Conservation (phyloP, 148 eudicot species). For the Pouteria glomerata region DNA sequence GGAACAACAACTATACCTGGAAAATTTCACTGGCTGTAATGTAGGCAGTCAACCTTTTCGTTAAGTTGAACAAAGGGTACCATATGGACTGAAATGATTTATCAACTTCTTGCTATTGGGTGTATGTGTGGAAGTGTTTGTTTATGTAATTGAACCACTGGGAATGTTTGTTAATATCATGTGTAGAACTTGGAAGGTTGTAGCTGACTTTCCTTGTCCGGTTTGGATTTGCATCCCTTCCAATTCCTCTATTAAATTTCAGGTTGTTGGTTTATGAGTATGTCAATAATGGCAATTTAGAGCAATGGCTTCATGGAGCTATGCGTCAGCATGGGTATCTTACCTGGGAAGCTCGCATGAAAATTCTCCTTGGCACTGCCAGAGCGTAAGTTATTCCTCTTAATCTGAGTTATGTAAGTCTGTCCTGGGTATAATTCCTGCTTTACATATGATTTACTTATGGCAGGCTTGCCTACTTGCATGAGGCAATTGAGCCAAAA, state of each 20-base stretch:
- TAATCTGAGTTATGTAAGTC: neutral
- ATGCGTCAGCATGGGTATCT: conserved; percentile 70
- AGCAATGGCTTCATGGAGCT: no score
- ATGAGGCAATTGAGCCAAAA: no score
- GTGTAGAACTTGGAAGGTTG: neutral
- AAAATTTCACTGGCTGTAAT: neutral
- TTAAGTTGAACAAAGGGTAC: neutral
- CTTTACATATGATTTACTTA: neutral
- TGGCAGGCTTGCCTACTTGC: conserved; percentile 86
- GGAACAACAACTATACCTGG: neutral
- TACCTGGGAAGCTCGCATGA: conserved; percentile 96
- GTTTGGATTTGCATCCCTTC: neutral
- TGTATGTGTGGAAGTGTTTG: neutral
- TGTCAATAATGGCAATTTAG: no score
- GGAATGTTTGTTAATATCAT: neutral
- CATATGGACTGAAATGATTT: neutral
- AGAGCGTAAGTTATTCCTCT: conserved; percentile 68
- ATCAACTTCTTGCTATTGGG: neutral
- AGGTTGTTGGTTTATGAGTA: no score
- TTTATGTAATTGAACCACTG: neutral
- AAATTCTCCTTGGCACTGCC: conserved; percentile 81
- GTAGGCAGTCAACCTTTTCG: neutral
- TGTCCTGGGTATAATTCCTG: neutral
- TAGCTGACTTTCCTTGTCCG: neutral
- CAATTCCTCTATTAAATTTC: conserved; percentile 8